phyloP scores from a whole-genome alignment of 148 eudicot genomes.

The Camellia lanceoleosa region DNA sequence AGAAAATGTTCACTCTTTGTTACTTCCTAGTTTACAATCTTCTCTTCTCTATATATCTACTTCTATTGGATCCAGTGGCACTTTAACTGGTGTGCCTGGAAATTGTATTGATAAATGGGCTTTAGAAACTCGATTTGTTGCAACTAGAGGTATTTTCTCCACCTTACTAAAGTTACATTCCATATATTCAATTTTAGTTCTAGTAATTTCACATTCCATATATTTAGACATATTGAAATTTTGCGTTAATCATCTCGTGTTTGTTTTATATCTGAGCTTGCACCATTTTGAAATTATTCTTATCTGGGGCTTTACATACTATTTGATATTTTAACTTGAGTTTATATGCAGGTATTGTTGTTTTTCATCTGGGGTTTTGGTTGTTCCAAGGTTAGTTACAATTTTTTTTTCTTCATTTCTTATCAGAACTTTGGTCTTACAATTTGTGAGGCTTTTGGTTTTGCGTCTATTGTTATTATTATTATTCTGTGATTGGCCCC shows the following conservation, averaged over 20 bases:
- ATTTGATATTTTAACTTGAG: neutral
- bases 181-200: neutral
- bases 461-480: neutral
- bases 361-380: constrained; percentile 78
- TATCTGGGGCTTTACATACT: neutral
- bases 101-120: no score
- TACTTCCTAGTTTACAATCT: no score
- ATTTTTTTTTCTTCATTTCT: neutral
- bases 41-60: no score
- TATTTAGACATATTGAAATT: no score
- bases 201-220: neutral
- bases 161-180: no score
- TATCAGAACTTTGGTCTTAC: neutral
- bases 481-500: neutral
- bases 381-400: constrained; percentile 76
- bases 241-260: neutral
- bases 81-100: no score
- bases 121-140: no score
- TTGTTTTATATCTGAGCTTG: neutral
- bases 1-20: no score
- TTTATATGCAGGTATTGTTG: constrained; percentile 58
- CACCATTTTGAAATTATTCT: neutral
- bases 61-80: no score
- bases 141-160: no score
- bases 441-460: neutral